A percentile compares a stretch with the other conserved stretches of the same genome.
These are phyloP conservation scores for Aspergillus avenaceus DNA, from an alignment of 495 filamentous ascomycete genomes.

Conservation along the genomic window DNA sequence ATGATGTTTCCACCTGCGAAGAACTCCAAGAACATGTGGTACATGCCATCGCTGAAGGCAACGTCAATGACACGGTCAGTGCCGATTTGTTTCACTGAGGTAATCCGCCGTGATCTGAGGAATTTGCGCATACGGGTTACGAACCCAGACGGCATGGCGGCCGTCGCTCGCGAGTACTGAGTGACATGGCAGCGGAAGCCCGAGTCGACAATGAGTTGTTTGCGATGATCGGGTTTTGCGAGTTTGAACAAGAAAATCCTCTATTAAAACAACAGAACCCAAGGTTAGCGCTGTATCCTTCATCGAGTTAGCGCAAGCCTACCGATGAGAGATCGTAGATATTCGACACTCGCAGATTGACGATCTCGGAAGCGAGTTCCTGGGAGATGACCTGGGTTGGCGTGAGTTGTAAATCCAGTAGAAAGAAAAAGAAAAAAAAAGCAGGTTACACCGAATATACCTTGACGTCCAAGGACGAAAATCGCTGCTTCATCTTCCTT, in stretches of 20 bases:
- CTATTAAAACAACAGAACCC: constrained; percentile 20
- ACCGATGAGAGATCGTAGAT: constrained; percentile 91
- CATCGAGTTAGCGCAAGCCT: constrained; percentile 10
- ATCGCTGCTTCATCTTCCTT: constrained; percentile 88
- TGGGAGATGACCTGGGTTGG: constrained; percentile 74
- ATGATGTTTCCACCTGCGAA: constrained; percentile 96
- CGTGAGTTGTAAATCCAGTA: constrained; percentile 5
- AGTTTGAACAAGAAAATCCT: constrained; percentile 93
- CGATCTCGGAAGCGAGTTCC: constrained; percentile 74
- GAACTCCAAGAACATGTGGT: constrained; percentile 87
- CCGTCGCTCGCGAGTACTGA: constrained; percentile 78
- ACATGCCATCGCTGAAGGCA: constrained; percentile 85
- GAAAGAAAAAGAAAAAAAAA: too few relatives aligned
- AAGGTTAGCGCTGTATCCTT: background rate
- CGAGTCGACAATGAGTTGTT: constrained; percentile 87
- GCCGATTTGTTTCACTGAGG: constrained; percentile 76
- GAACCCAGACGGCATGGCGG: constrained; percentile 77
- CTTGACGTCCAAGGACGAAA: constrained; percentile 89
- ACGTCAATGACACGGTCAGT: constrained; percentile 93
- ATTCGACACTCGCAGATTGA: constrained; percentile 79
- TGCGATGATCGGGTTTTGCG: constrained; percentile 77
- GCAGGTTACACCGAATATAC: constrained; percentile 32
- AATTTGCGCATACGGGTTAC: constrained; percentile 79
- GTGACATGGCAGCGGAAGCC: constrained; percentile 96
- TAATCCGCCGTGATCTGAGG: constrained; percentile 81